These are phyloP conservation scores for Fraxinus velutina DNA, from an alignment of 305 asterid species.

Conservation along the genomic window DNA sequence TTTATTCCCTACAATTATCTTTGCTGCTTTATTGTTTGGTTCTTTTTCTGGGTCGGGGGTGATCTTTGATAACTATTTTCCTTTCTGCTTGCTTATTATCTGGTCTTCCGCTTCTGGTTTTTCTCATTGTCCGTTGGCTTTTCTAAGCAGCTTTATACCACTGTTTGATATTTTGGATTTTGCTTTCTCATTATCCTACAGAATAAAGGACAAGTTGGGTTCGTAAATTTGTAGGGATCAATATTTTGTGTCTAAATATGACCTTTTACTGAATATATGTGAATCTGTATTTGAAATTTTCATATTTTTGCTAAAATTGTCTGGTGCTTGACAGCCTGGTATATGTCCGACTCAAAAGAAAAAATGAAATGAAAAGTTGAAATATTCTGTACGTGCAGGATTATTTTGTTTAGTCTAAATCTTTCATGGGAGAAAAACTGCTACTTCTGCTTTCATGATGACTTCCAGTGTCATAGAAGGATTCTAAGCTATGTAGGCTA, in stretches of 20 bases:
- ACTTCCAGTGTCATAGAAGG: neutral
- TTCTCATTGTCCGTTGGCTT: neutral
- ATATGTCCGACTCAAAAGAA: neutral
- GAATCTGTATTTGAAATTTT: neutral
- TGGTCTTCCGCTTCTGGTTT: constrained; percentile 5
- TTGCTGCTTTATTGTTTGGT: neutral
- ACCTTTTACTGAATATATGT: neutral
- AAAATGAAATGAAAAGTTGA: neutral
- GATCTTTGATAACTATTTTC: neutral
- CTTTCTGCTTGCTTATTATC: neutral
- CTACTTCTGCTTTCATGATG: neutral
- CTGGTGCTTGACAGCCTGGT: neutral
- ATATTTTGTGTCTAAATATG: neutral
- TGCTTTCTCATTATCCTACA: neutral
- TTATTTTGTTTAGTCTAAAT: neutral
- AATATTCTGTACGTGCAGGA: neutral
- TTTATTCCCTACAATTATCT: neutral
- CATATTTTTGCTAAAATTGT: neutral
- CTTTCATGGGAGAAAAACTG: neutral
- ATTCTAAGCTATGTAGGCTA: neutral
- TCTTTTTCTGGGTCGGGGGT: neutral
- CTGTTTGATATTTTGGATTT: neutral
- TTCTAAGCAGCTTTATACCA: neutral
- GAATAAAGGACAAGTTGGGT: neutral
- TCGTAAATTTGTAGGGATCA: neutral